phyloP scores from a whole-genome alignment of 306 rosid species.

The Pyrus bretschneideri region DNA sequence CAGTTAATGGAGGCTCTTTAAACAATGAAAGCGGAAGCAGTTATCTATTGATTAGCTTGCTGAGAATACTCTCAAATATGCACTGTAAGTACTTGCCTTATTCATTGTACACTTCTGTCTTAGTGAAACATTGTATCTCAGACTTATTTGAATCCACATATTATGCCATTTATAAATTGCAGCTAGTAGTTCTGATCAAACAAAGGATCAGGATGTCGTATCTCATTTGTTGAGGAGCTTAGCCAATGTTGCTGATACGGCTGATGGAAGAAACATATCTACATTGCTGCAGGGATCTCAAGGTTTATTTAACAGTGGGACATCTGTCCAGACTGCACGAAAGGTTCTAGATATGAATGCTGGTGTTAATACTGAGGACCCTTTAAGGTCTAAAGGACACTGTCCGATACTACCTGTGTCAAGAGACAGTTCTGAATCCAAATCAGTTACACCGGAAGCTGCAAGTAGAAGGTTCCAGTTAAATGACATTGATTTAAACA shows the following conservation, averaged over 20 bases:
- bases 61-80: conserved; percentile 66
- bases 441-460: conserved; percentile 58
- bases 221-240: conserved; percentile 67
- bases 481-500: conserved; percentile 74
- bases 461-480: conserved; percentile 51
- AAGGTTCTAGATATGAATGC: background rate
- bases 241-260: conserved; percentile 49
- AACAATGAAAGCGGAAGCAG: conserved; percentile 59
- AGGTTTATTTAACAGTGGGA: conserved; percentile 41
- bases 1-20: conserved; percentile 45
- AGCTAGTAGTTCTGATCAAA: conserved; percentile 69
- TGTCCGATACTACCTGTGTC: conserved; percentile 21
- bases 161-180: conserved; percentile 28
- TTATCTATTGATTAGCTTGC: conserved; percentile 60
- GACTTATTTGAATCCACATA: conserved; percentile 10
- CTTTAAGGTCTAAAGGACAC: conserved; percentile 37
- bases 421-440: conserved; percentile 50
- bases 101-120: conserved; percentile 7
- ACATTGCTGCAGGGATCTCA: conserved; percentile 50
- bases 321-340: conserved; percentile 21
- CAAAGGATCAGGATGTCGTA: conserved; percentile 68
- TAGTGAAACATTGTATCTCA: conserved; percentile 1
- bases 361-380: conserved; percentile 34
- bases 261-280: conserved; percentile 40
- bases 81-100: conserved; percentile 48